Evolutionary conservation across 306 rosid species (phyloP).

Genomic region (Myrica gale): DNA sequence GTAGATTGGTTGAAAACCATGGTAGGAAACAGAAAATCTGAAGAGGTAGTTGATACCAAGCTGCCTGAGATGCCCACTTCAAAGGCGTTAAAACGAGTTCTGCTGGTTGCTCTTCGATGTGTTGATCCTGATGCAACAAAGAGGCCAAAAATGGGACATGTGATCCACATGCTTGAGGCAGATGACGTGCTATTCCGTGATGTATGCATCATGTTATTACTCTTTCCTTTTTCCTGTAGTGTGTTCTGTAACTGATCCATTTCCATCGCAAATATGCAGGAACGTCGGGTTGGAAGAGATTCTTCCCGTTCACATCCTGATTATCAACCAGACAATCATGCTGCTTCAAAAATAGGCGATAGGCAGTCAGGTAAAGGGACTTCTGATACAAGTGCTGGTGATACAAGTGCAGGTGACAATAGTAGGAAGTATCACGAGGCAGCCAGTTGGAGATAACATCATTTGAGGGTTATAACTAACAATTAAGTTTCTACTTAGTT

Average conservation of each 20-base stretch:
- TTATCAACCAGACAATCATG: slow-evolving; percentile 41
- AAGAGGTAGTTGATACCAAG: slow-evolving; percentile 88
- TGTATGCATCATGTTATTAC: slow-evolving; percentile 39
- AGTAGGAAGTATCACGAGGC: slow-evolving; percentile 46
- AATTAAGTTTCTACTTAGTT: slow-evolving; percentile 28
- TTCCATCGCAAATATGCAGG: slow-evolving; percentile 45
- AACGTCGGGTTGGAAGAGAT: slow-evolving; percentile 51
- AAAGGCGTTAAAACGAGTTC: slow-evolving; percentile 78
- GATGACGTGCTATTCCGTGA: slow-evolving; percentile 76
- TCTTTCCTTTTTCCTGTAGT: neutral
- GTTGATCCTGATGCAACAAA: slow-evolving; percentile 95
- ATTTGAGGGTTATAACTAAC: slow-evolving; percentile 37
- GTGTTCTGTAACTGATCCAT: slow-evolving; percentile 12
- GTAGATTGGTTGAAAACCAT: slow-evolving; percentile 88
- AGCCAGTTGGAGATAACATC: slow-evolving; percentile 51
- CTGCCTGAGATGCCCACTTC: slow-evolving; percentile 81
- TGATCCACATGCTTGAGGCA: slow-evolving; percentile 97
- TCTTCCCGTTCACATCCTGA: slow-evolving; percentile 40
- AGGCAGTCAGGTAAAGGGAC: slow-evolving; percentile 49
- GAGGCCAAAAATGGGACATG: slow-evolving; percentile 96
- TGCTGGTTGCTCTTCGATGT: slow-evolving; percentile 89
- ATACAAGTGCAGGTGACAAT: slow-evolving; percentile 57
- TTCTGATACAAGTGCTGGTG: slow-evolving; percentile 60
- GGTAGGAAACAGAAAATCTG: slow-evolving; percentile 83
- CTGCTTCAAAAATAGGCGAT: slow-evolving; percentile 38